phyloP scores from a whole-genome alignment of 371 early-diverging fungal genomes.

The Circinella umbellata region DNA sequence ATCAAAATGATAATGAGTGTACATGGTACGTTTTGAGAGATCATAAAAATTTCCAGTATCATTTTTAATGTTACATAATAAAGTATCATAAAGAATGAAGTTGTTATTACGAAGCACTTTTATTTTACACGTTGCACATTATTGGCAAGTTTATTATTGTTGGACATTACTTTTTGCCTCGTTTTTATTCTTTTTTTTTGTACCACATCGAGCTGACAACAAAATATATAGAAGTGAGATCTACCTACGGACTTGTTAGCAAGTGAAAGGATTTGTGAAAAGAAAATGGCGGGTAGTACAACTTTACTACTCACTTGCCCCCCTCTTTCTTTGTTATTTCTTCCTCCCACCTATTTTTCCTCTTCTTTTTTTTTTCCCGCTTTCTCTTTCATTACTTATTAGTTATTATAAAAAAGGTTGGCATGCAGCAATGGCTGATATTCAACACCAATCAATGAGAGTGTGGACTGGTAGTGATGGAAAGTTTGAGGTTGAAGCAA shows the following conservation, averaged over 20 bases:
- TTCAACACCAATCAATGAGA: constrained; percentile 3
- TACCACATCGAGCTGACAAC: neutral
- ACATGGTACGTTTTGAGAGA: too few relatives aligned
- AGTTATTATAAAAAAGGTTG: too few relatives aligned
- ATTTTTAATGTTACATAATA: too few relatives aligned
- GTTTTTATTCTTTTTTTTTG: too few relatives aligned
- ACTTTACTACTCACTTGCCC: neutral
- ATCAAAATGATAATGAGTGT: too few relatives aligned
- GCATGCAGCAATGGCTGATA: neutral
- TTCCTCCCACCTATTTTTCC: neutral
- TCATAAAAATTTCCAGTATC: too few relatives aligned
- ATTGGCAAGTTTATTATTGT: too few relatives aligned
- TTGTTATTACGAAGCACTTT: too few relatives aligned
- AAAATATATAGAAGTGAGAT: neutral
- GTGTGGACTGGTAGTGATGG: constrained; percentile 45
- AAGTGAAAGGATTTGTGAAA: too few relatives aligned
- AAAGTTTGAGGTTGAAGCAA: constrained; percentile 41
- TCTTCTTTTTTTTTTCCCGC: neutral
- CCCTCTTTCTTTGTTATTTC: neutral
- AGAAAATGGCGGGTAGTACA: neutral
- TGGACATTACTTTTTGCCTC: too few relatives aligned
- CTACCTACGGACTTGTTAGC: neutral
- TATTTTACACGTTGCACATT: too few relatives aligned
- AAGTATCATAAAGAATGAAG: too few relatives aligned
- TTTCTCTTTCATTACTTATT: neutral